Conservation (phyloP, 306 rosid genomes). For the Lathyrus sativus region DNA sequence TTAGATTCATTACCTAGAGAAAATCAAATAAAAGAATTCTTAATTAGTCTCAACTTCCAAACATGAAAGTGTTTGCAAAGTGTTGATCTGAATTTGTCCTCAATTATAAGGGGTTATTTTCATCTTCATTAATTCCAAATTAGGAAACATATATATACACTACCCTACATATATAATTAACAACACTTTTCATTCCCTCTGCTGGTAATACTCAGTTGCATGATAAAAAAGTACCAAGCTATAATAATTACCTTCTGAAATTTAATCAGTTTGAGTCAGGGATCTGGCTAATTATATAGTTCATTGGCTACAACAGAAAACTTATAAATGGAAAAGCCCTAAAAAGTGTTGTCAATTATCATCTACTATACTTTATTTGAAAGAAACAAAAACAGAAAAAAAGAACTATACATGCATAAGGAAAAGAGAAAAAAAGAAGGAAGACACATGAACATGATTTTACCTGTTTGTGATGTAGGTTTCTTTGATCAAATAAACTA, state of each 20-base stretch:
- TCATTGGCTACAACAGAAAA: conserved; percentile 19
- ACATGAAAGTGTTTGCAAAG: conserved; percentile 21
- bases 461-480: conserved; percentile 64
- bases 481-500: conserved; percentile 56
- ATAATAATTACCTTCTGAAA: conserved; percentile 35
- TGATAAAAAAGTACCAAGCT: conserved; percentile 34
- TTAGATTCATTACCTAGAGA: not conserved
- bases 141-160: conserved; percentile 23
- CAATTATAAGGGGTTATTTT: conserved; percentile 41
- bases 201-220: conserved; percentile 46
- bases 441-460: conserved; percentile 44
- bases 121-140: conserved; percentile 17
- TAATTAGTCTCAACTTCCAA: conserved; percentile 18
- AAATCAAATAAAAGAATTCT: conserved; percentile 14
- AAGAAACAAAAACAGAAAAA: conserved; percentile 41
- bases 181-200: conserved; percentile 32
- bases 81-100: conserved; percentile 40
- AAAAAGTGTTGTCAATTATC: conserved; percentile 11
- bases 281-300: conserved; percentile 42
- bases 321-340: conserved; percentile 39
- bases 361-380: conserved; percentile 33
- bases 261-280: conserved; percentile 20
- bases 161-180: not conserved
- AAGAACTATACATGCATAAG: conserved; percentile 37
- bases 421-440: conserved; percentile 41